phyloP scores from a whole-genome alignment of 2,329 filamentous ascomycete species.

The Thermoascus crustaceus region DNA sequence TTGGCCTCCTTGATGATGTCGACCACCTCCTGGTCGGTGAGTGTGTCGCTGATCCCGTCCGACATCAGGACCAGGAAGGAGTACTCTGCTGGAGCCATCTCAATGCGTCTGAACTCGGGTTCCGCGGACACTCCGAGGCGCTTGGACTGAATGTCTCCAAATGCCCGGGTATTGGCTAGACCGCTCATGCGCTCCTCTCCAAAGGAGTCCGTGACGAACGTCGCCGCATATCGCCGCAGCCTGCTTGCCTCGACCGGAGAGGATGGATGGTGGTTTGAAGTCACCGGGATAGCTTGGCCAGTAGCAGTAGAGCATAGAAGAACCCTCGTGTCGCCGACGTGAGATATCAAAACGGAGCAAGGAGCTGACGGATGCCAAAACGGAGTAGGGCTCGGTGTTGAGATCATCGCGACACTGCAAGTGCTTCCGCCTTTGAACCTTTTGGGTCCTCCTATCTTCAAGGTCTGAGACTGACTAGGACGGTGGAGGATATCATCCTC shows the following conservation, averaged over 20 bases:
- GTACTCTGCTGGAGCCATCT: slow-evolving; percentile 76
- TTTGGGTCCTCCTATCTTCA: slow-evolving; percentile 59
- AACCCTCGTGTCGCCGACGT: slow-evolving; percentile 89
- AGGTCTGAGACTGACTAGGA: slow-evolving; percentile 39
- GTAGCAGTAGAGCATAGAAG: slow-evolving; percentile 81
- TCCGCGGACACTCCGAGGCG: slow-evolving; percentile 90
- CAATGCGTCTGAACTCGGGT: slow-evolving; percentile 73
- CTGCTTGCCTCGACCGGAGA: slow-evolving; percentile 74
- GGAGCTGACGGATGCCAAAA: slow-evolving; percentile 91
- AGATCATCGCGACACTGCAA: slow-evolving; percentile 80
- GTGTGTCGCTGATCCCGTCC: slow-evolving; percentile 78
- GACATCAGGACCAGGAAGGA: slow-evolving; percentile 81
- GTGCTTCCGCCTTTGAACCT: slow-evolving; percentile 93
- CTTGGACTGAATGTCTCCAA: slow-evolving; percentile 87
- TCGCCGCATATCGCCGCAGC: slow-evolving; percentile 74
- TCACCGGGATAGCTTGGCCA: slow-evolving; percentile 70
- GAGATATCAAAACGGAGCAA: slow-evolving; percentile 74
- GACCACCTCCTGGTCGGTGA: slow-evolving; percentile 90
- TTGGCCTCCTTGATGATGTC: slow-evolving; percentile 90
- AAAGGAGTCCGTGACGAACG: slow-evolving; percentile 91
- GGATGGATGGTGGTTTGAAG: slow-evolving; percentile 88
- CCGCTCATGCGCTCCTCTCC: slow-evolving; percentile 93
- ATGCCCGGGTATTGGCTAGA: slow-evolving; percentile 85
- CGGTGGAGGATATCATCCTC: slow-evolving; percentile 72
- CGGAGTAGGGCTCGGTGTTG: slow-evolving; percentile 80